Percentiles rank a stretch among this genome's conserved stretches.
Conservation (phyloP, 2,329 filamentous ascomycete species). For the Fusarium longipes region DNA sequence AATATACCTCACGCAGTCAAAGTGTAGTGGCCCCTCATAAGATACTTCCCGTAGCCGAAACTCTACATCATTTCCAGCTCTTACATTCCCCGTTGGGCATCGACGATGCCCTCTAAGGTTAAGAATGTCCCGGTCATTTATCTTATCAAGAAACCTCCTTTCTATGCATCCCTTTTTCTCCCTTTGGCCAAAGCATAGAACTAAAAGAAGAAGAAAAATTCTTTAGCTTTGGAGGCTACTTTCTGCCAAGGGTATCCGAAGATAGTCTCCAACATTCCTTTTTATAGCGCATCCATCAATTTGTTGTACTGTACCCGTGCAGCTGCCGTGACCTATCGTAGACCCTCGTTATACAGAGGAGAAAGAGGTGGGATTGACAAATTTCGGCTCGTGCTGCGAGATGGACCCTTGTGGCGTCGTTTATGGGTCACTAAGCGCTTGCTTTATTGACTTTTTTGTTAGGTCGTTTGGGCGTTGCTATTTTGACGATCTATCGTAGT, state of each 20-base stretch:
- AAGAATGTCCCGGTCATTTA: slow-evolving; percentile 1
- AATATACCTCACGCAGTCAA: background rate
- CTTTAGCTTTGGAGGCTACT: background rate
- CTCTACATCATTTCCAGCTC: slow-evolving; percentile 1
- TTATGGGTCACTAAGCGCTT: slow-evolving; percentile 30
- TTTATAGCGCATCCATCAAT: slow-evolving; percentile 3
- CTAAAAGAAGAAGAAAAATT: slow-evolving; percentile 13
- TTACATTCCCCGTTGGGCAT: slow-evolving; percentile 23
- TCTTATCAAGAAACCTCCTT: background rate
- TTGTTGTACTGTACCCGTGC: background rate
- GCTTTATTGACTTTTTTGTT: slow-evolving; percentile 9
- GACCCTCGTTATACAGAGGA: slow-evolving; percentile 1
- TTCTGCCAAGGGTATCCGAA: slow-evolving; percentile 1
- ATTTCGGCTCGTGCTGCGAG: slow-evolving; percentile 37
- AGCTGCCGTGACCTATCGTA: background rate
- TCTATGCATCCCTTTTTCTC: slow-evolving; percentile 23
- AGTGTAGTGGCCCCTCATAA: background rate
- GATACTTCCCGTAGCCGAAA: slow-evolving; percentile 8
- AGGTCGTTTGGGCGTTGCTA: background rate
- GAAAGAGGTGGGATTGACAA: slow-evolving; percentile 29
- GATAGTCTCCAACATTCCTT: background rate
- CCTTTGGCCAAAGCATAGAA: slow-evolving; percentile 10
- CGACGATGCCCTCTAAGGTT: slow-evolving; percentile 16
- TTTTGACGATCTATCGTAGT: slow-evolving; percentile 1
- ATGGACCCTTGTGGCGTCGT: slow-evolving; percentile 39